Base-by-base conservation (phyloP, 2,329 filamentous ascomycete genomes). In the Leptographium procerum region DNA sequence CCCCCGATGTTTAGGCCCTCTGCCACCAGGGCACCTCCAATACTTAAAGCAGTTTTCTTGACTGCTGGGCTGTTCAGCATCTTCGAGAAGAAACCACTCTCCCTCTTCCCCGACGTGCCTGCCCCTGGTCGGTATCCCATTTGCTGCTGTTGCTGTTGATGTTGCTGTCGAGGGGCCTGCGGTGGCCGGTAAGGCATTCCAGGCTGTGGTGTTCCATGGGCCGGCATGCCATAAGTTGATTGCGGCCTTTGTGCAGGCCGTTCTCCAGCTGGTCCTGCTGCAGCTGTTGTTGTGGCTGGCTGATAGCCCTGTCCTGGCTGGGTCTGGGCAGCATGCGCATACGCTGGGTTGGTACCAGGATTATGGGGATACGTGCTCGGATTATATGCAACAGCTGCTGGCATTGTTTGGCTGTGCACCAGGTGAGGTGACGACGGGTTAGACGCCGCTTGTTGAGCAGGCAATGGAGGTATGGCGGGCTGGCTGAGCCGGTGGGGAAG, bases 41-140 rank as follows among this genome's bases (percentile, higher is more conserved):
- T 51, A 13, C 55, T 57, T 14, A 58, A 57, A 1, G 60, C 60
- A 1, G 59, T 61, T n/a, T 57, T 60, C 55, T 63, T 61, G 19
- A 63, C 57, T 2, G 57, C 60, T 14, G 61, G 48, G 57, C 57
- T 63, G n/a, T 60, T 61, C n/a, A 62, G 36, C 5, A 62, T n/a
- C 7, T 62, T 63, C 24, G 60, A 60, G 10, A 64, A 60, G 19
- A 61, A 16, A 26, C 24, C 34, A 43, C 53, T 43, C 22, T 33
- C 34, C 14, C 47, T 58, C 10, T 40, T 10, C 3, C 50, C 36
- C n/a, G 4, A 26, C 26, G 7, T 19, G 24, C 11, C 10, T 43
- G 40, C n/a, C 45, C 34, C 33, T 31, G 36, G 2, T 26, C 53
- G 57, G 40, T 48, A 56, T 1, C n/a, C 9, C 40, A 22, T 48